phyloP scores from a whole-genome alignment of 2,329 filamentous ascomycete genomes.

The Fusarium guadeloupense region DNA sequence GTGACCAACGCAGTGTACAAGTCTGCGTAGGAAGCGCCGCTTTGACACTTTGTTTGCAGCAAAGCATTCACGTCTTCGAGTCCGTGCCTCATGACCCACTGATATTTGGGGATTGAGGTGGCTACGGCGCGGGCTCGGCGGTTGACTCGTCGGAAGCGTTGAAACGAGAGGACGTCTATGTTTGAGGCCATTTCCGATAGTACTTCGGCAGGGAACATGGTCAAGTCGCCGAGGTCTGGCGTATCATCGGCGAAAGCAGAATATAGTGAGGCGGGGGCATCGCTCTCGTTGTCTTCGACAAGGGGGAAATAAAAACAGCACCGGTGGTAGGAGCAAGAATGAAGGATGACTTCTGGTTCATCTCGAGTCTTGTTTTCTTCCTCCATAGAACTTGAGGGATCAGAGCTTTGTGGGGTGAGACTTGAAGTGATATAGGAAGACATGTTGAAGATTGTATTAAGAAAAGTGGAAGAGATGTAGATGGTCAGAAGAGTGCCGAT shows the following conservation, averaged over 20 bases:
- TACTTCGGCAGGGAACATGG: neutral
- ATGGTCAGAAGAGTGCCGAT: too few species aligned
- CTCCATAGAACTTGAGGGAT: neutral
- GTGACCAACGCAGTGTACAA: neutral
- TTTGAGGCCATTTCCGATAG: neutral
- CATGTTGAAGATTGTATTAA: too few species aligned
- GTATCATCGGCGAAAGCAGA: neutral
- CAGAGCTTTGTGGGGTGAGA: too few species aligned
- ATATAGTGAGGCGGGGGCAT: neutral
- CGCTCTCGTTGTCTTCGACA: neutral
- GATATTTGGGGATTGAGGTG: neutral
- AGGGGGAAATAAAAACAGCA: neutral
- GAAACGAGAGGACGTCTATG: constrained; percentile 4
- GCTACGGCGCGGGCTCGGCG: neutral
- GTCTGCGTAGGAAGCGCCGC: neutral
- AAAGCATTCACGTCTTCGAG: neutral
- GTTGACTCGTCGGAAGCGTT: neutral
- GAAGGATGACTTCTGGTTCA: neutral
- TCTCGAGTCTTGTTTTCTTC: neutral
- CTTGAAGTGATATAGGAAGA: too few species aligned
- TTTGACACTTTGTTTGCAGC: too few species aligned
- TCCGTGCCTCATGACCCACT: neutral
- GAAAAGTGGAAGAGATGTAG: too few species aligned
- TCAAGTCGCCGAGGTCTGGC: neutral
- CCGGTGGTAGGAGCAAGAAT: constrained; percentile 14